phyloP scores from a whole-genome alignment of 2,329 filamentous ascomycete genomes.

The Helotiales sp. region DNA sequence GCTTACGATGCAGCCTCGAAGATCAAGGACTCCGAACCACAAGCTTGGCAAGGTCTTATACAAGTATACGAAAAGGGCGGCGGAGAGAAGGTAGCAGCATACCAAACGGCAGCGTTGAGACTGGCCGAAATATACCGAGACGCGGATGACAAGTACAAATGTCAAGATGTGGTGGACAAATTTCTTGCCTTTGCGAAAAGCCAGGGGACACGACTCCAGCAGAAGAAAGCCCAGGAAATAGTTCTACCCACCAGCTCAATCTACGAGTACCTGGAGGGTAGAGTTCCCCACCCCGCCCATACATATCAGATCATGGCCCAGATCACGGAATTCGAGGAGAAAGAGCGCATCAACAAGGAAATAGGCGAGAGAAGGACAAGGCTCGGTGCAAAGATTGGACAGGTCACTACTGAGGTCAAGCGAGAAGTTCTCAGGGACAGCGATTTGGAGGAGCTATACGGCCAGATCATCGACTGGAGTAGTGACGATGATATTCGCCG shows the following conservation, averaged over 20 bases:
- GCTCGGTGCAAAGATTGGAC: slow-evolving; percentile 79
- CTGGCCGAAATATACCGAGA: slow-evolving; percentile 77
- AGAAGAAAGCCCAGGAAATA: slow-evolving; percentile 75
- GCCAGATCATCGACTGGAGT: slow-evolving; percentile 87
- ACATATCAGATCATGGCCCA: slow-evolving; percentile 85
- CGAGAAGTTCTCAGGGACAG: slow-evolving; percentile 79
- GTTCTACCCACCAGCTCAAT: slow-evolving; percentile 81
- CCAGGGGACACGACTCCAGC: slow-evolving; percentile 73
- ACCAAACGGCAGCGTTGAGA: slow-evolving; percentile 73
- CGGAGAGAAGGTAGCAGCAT: slow-evolving; percentile 69
- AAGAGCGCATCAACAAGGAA: slow-evolving; percentile 84
- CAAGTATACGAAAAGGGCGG: slow-evolving; percentile 83
- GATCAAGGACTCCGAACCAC: slow-evolving; percentile 75
- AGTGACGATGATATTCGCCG: slow-evolving; percentile 83
- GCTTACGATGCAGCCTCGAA: slow-evolving; percentile 75
- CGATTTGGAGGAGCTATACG: slow-evolving; percentile 79
- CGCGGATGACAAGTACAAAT: slow-evolving; percentile 66
- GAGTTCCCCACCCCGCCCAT: slow-evolving; percentile 76
- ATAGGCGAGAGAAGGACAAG: slow-evolving; percentile 89
- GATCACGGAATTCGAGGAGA: slow-evolving; percentile 84
- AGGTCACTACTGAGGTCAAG: slow-evolving; percentile 87
- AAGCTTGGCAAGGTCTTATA: slow-evolving; percentile 89
- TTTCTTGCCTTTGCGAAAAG: slow-evolving; percentile 75
- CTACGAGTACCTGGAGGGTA: slow-evolving; percentile 82
- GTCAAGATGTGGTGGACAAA: slow-evolving; percentile 75